Evolutionary conservation across 1,139 yeast species (phyloP).

Genomic region (Citeromyces hawaiiensis): DNA sequence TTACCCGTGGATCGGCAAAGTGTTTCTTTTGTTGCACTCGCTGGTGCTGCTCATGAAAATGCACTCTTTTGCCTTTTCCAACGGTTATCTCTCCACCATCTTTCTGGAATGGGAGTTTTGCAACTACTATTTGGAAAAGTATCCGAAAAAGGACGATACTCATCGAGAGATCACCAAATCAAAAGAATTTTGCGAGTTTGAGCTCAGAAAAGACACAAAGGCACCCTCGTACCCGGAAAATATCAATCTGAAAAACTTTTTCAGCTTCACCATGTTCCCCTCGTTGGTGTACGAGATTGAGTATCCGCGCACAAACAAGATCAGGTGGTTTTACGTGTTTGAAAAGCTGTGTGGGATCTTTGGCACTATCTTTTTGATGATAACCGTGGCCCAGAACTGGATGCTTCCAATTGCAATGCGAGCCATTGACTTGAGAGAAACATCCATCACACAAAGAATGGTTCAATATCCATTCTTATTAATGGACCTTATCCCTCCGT

Average conservation of each 20-base stretch:
- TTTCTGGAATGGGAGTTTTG: slow-evolving; percentile 42
- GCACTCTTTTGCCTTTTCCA: slow-evolving; percentile 83
- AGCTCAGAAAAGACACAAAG: slow-evolving; percentile 34
- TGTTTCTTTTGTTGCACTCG: slow-evolving; percentile 71
- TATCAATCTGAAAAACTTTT: slow-evolving; percentile 52
- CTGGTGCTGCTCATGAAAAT: slow-evolving; percentile 81
- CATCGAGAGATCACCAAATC: slow-evolving; percentile 25
- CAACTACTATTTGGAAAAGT: slow-evolving; percentile 17
- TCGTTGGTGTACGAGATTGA: slow-evolving; percentile 70
- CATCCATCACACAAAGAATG: slow-evolving; percentile 31
- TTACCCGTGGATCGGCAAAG: slow-evolving; percentile 82
- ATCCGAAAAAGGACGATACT: slow-evolving; percentile 10
- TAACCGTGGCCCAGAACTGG: slow-evolving; percentile 63
- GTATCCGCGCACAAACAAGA: slow-evolving; percentile 60
- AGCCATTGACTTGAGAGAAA: slow-evolving; percentile 36
- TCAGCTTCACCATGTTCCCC: slow-evolving; percentile 81
- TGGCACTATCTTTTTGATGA: slow-evolving; percentile 78
- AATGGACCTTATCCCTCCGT: slow-evolving; percentile 71
- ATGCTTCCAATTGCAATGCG: slow-evolving; percentile 65
- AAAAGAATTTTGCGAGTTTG: slow-evolving; percentile 50
- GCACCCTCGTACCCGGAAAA: slow-evolving; percentile 50
- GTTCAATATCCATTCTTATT: slow-evolving; percentile 45
- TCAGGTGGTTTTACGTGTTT: slow-evolving; percentile 60
- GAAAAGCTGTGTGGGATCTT: slow-evolving; percentile 68
- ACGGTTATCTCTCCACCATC: slow-evolving; percentile 74